phyloP scores from a whole-genome alignment of 164 flowering plant genomes.

The Vitis rupestris region DNA sequence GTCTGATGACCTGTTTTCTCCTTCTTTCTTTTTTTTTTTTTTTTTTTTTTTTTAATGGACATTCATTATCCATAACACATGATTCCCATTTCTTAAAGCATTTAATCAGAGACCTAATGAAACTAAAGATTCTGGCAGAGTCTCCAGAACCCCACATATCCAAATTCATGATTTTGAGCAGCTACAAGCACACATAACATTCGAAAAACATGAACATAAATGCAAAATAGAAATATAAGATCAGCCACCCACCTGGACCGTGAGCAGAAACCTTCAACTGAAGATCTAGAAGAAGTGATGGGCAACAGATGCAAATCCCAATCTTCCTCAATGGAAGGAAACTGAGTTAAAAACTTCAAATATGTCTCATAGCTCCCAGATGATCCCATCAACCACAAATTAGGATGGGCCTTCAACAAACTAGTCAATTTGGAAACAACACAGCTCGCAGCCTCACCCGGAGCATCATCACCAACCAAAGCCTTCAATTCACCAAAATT shows the following conservation, averaged over 20 bases:
- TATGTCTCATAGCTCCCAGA: constrained; percentile 32
- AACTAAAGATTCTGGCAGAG: no score
- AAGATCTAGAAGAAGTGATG: constrained; percentile 36
- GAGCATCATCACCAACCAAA: constrained; percentile 22
- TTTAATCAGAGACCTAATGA: no score
- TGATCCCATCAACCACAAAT: constrained; percentile 48
- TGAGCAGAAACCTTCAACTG: constrained; percentile 19
- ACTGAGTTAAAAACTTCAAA: constrained; percentile 27
- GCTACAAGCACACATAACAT: not conserved
- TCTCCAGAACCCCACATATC: not conserved
- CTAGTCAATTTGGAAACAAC: constrained; percentile 34
- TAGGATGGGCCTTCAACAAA: constrained; percentile 28
- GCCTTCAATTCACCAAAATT: constrained; percentile 23
- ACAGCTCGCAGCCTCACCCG: constrained; percentile 17
- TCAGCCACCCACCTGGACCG: constrained; percentile 43
- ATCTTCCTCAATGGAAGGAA: constrained; percentile 45
- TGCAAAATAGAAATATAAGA: not conserved
- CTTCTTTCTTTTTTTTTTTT: no score
- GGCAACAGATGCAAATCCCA: constrained; percentile 57
- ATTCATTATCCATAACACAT: no score
- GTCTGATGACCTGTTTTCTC: no score
- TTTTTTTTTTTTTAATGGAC: no score
- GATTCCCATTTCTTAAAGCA: no score
- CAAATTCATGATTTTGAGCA: constrained; percentile 1
- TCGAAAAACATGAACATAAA: not conserved